Conservation (phyloP, 169 alveolate genomes). For the Blepharisma undulans region DNA sequence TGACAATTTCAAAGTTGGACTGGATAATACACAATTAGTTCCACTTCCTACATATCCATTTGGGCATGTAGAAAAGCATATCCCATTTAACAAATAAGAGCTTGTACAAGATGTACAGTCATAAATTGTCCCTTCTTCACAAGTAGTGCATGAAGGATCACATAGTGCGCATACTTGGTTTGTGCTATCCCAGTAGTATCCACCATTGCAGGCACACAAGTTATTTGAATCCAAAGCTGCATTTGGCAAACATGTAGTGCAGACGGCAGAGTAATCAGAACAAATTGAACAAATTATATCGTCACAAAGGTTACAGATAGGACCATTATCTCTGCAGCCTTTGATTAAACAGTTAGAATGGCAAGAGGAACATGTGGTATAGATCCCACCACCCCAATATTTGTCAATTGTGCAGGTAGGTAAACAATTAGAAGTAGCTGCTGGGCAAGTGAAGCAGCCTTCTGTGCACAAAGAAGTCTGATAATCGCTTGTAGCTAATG, state of each 20-base stretch:
- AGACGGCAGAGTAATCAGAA: not conserved
- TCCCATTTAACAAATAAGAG: not conserved
- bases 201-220: not conserved
- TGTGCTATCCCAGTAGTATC: not conserved
- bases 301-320: constrained; percentile 1
- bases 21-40: not conserved
- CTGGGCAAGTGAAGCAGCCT: not conserved
- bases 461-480: not conserved
- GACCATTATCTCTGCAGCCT: not conserved
- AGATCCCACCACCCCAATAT: not conserved
- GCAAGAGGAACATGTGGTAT: not conserved
- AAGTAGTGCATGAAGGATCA: not conserved
- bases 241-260: not conserved
- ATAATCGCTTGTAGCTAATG: not conserved
- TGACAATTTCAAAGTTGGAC: not conserved
- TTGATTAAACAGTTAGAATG: not conserved
- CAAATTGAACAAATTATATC: not conserved
- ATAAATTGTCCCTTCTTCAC: not conserved
- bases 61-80: not conserved
- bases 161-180: not conserved
- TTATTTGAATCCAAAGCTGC: not conserved
- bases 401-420: not conserved
- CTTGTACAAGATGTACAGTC: not conserved
- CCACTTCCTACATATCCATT: constrained; percentile 22
- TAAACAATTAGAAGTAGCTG: not conserved